Conservation (phyloP, 345 rosid species). For the Erucastrum elatum region DNA sequence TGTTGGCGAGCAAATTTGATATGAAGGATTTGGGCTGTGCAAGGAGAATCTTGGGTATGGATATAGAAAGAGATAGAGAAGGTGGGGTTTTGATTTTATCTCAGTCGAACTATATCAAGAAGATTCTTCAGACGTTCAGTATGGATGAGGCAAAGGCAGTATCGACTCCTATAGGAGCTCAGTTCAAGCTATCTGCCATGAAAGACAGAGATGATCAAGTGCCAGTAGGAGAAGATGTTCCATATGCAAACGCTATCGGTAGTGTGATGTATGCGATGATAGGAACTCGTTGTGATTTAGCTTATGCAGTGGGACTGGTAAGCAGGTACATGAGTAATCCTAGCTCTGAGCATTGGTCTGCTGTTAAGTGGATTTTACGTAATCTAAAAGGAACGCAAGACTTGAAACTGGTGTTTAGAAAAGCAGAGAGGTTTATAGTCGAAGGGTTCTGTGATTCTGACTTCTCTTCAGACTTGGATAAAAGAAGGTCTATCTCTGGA, state of each 20-base stretch:
- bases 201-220: neutral
- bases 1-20: neutral
- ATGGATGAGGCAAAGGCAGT: neutral
- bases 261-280: neutral
- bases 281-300: too few relatives aligned
- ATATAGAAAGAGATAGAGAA: neutral
- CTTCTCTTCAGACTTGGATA: neutral
- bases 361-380: neutral
- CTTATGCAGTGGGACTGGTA: too few relatives aligned
- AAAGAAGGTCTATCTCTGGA: neutral
- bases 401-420: neutral
- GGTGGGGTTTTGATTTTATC: neutral
- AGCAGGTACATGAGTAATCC: too few relatives aligned
- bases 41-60: neutral
- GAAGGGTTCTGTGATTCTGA: neutral
- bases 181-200: neutral
- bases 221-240: neutral
- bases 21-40: neutral
- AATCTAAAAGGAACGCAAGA: neutral
- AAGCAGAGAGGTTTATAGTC: neutral
- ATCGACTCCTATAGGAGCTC: neutral
- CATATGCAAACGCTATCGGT: neutral
- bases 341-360: neutral
- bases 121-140: neutral
- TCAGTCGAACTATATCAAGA: neutral